Conservation (phyloP, 345 rosid species). For the Rhodamnia rubescens region DNA sequence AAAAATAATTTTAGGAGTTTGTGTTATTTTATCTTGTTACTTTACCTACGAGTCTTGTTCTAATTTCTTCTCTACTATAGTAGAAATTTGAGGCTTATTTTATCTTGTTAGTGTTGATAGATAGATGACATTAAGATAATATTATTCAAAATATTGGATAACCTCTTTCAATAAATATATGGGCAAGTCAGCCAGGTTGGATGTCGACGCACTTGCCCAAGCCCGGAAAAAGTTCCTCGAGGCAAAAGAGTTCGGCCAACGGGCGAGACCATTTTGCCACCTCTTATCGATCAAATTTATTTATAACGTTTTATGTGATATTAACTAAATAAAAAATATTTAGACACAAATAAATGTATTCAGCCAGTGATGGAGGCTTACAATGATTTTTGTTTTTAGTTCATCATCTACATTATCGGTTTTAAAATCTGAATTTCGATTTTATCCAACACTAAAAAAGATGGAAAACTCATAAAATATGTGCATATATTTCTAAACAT, state of each 20-base stretch:
- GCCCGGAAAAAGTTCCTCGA: not conserved
- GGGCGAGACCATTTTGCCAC: not conserved
- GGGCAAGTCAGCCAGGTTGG: not conserved
- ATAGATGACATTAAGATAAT: not conserved
- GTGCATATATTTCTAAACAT: not conserved
- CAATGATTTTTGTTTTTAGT: not conserved
- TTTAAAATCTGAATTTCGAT: not conserved
- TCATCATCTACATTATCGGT: not conserved
- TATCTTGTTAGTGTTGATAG: too few species aligned
- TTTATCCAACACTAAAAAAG: not conserved
- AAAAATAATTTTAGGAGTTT: not conserved
- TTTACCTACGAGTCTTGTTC: not conserved
- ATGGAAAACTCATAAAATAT: not conserved
- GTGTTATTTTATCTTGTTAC: not conserved
- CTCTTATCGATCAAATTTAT: not conserved
- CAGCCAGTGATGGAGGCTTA: not conserved
- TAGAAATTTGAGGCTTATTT: not conserved
- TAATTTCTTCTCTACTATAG: not conserved
- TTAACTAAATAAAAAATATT: too few species aligned
- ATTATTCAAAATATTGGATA: not conserved
- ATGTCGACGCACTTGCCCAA: not conserved
- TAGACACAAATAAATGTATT: too few species aligned
- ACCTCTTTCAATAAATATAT: not conserved
- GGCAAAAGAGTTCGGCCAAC: not conserved
- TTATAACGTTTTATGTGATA: not conserved